phyloP scores from a whole-genome alignment of 257 asterid genomes.

The Fraxinus quadrangulata region DNA sequence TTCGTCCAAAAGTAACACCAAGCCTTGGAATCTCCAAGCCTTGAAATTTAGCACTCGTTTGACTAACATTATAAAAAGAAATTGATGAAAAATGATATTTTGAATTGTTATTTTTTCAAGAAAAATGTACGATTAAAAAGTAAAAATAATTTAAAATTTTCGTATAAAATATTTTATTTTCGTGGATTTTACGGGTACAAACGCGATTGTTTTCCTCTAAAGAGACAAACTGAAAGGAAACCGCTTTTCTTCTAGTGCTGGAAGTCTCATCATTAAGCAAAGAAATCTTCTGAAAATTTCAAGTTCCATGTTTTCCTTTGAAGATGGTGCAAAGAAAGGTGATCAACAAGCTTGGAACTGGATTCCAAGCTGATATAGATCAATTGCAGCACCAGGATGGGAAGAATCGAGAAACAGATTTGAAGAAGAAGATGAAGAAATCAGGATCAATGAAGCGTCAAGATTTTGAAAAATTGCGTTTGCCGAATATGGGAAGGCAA shows the following conservation, averaged over 20 bases:
- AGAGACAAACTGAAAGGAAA: conserved; percentile 22
- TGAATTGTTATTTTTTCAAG: too few relatives aligned
- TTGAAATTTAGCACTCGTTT: too few relatives aligned
- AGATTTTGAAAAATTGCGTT: conserved; percentile 22
- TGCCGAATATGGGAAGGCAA: conserved; percentile 25
- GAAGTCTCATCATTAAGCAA: conserved; percentile 17
- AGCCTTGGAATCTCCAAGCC: conserved; percentile 45
- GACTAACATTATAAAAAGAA: too few relatives aligned
- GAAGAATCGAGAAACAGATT: conserved; percentile 47
- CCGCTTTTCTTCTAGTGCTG: conserved; percentile 31
- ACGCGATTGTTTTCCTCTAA: not conserved
- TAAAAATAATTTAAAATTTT: too few relatives aligned
- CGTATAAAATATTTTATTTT: too few relatives aligned
- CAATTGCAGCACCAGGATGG: conserved; percentile 46
- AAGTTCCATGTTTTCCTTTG: conserved; percentile 38
- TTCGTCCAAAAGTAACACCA: conserved; percentile 27
- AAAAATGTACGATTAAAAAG: too few relatives aligned
- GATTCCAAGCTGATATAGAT: conserved; percentile 39
- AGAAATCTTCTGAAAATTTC: conserved; percentile 13
- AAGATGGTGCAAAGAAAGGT: conserved; percentile 80
- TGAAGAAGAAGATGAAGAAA: conserved; percentile 80
- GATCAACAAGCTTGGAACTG: conserved; percentile 41
- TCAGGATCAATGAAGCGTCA: conserved; percentile 51
- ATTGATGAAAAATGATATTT: too few relatives aligned
- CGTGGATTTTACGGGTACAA: too few relatives aligned